phyloP scores from a whole-genome alignment of 148 eudicot genomes.

The Spergularia marina region DNA sequence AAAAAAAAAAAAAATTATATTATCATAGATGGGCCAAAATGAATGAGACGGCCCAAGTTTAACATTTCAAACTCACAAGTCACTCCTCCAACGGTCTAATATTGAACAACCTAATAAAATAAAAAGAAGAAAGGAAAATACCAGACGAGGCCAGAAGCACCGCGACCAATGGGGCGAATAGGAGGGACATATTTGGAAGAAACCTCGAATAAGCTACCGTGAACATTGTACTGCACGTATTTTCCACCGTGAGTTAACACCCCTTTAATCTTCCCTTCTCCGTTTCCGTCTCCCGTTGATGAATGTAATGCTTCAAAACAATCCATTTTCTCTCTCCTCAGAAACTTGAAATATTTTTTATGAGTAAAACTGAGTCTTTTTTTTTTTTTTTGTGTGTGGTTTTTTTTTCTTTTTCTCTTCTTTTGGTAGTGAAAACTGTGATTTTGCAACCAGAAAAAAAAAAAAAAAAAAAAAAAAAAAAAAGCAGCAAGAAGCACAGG shows the following conservation, averaged over 20 bases:
- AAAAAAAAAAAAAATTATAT: too few species aligned
- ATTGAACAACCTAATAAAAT: too few species aligned
- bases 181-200: slow-evolving; percentile 75
- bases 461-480: too few species aligned
- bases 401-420: too few species aligned
- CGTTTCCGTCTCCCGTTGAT: slow-evolving; percentile 27
- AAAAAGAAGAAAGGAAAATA: slow-evolving; percentile 1
- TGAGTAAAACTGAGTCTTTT: too few species aligned
- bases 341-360: too few species aligned
- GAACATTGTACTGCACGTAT: slow-evolving; percentile 64
- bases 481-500: too few species aligned
- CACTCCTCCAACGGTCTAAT: too few species aligned
- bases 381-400: background rate
- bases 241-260: slow-evolving; percentile 53
- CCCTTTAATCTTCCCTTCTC: slow-evolving; percentile 34
- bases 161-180: slow-evolving; percentile 74
- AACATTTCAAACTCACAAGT: too few species aligned
- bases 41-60: too few species aligned
- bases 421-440: slow-evolving; percentile 23
- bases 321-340: slow-evolving; percentile 19
- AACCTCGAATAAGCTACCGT: slow-evolving; percentile 71
- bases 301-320: slow-evolving; percentile 34
- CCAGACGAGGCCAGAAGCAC: slow-evolving; percentile 90
- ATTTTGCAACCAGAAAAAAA: slow-evolving; percentile 11
- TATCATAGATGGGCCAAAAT: too few species aligned